Percentiles rank a stretch among this genome's conserved stretches.
phyloP scores from a whole-genome alignment of 768 basidiomycete species.

The Galerina marginata region DNA sequence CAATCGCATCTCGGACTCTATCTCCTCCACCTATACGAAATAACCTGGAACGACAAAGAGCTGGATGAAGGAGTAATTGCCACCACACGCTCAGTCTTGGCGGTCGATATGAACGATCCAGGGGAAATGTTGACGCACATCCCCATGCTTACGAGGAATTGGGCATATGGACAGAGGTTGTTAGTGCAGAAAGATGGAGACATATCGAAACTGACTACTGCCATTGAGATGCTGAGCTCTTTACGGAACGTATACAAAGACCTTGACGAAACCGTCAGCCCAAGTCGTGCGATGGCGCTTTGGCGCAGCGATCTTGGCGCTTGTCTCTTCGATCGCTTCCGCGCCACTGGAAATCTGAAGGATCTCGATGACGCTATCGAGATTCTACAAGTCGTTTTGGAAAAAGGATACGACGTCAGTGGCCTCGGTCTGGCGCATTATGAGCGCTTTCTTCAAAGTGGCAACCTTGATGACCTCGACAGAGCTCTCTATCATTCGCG shows the following conservation, averaged over 20 bases:
- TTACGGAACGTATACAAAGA: conserved; percentile 6
- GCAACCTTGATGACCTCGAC: conserved; percentile 3
- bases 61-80: background rate
- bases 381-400: background rate
- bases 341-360: background rate
- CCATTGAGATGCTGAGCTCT: background rate
- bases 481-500: background rate
- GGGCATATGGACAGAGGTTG: conserved; percentile 3
- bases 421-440: conserved; percentile 1
- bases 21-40: conserved; percentile 1
- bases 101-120: background rate
- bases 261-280: background rate
- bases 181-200: conserved; percentile 6
- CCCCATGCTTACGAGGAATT: background rate
- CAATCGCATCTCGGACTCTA: background rate
- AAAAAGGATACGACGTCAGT: background rate
- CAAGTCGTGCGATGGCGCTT: background rate
- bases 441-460: conserved; percentile 3
- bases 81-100: background rate
- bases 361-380: conserved; percentile 2
- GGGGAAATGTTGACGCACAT: background rate
- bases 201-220: background rate
- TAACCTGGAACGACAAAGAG: background rate
- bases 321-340: conserved; percentile 3
- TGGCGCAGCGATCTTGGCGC: conserved; percentile 1